Conservation (phyloP, 179 eudicot genomes). For the Drosera spatulata region DNA sequence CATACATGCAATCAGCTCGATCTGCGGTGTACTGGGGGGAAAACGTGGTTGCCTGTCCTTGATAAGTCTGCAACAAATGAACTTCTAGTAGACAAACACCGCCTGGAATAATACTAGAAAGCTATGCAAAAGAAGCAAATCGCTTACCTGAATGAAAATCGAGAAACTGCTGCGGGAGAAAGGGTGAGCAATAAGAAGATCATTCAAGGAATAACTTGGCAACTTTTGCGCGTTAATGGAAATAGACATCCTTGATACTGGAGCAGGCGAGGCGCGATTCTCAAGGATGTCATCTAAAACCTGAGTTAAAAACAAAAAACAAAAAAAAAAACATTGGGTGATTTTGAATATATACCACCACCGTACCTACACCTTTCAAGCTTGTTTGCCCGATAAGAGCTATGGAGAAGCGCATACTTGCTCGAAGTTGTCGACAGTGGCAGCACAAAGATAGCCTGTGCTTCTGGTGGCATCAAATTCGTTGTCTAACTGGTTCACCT, state of each 20-base stretch:
- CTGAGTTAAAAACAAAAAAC: constrained; percentile 29
- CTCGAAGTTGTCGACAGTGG: constrained; percentile 72
- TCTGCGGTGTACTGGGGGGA: too few species aligned
- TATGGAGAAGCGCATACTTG: constrained; percentile 28
- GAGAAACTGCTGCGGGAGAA: constrained; percentile 14
- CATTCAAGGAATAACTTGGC: constrained; percentile 61
- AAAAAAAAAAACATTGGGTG: not conserved
- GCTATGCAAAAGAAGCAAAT: too few species aligned
- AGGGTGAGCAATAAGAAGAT: constrained; percentile 69
- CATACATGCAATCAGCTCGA: too few species aligned
- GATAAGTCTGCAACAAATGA: too few species aligned
- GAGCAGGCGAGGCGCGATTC: constrained; percentile 33
- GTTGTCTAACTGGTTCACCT: constrained; percentile 54
- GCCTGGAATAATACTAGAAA: too few species aligned
- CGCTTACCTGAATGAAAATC: too few species aligned
- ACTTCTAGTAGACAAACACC: too few species aligned
- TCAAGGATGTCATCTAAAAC: constrained; percentile 62
- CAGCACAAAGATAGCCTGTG: constrained; percentile 57
- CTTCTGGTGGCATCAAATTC: constrained; percentile 49
- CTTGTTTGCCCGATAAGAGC: too few species aligned
- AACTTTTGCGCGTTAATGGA: constrained; percentile 40
- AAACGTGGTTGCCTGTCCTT: too few species aligned
- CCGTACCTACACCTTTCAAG: too few species aligned
- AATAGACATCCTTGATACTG: constrained; percentile 66
- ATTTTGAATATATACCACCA: too few species aligned